Base-by-base conservation (phyloP, 2,329 filamentous ascomycete genomes). In the Thielaviopsis euricoi region DNA sequence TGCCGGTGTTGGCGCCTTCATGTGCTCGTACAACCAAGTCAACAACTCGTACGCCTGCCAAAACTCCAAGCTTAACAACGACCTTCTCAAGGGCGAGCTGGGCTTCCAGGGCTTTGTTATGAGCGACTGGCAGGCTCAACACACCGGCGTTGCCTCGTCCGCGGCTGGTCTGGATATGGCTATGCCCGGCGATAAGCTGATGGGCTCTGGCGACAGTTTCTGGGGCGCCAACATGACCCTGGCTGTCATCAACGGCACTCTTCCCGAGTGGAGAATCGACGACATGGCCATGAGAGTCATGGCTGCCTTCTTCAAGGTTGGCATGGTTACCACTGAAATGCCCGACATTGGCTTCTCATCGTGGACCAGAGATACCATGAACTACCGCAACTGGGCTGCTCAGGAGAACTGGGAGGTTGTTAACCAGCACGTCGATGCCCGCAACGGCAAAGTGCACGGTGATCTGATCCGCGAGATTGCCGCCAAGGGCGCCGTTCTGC, bases 271-370 rank as follows among this genome's bases (percentile, higher is more conserved):
- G 79, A 81, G 91, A 55, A 68, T 97, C 10, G 90, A 96, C 64
- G 93, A 97, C 67, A 95, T 95, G 85, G 87, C 82, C 5, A 85
- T 89, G 70, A 83, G 93, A 64, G 95, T 86, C 66, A 84, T 86
- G 80, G 76, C 83, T 5, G 74, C 82, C 48, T 82, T 79, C 67
- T 86, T 83, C 73, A 85, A 85, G 69, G 80, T 83, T 43, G 80
- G 81, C 55, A 73, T 76, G 62, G 76, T 73, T 0, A 63, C 81
- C 1, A 69, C 72, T 23, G 66, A 70, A 4, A 69, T 75, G 55
- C 68, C 71, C 0, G 71, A 74, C 1, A 82, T 87, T 69, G 97
- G 90, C 76, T 95, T 96, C 71, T 85, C 85, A 64, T 89, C 89
- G 5, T 97, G 91, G 91, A 88, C 85, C 0, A 71, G 75, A 1